These are phyloP conservation scores for Clitopilus hobsonii DNA, from an alignment of 768 basidiomycete species.

Conservation along the genomic window DNA sequence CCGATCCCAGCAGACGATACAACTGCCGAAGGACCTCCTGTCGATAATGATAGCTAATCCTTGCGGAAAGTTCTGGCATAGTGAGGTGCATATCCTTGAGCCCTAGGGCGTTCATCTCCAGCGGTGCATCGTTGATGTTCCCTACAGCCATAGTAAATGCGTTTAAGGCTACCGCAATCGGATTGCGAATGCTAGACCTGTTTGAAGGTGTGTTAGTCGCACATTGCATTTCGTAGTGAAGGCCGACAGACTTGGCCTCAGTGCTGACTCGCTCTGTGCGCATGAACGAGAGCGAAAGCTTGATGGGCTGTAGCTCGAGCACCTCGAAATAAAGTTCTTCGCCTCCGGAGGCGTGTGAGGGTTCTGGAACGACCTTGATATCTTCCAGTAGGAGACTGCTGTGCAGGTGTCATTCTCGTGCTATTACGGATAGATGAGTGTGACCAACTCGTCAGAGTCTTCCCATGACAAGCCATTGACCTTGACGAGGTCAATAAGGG, in stretches of 20 bases:
- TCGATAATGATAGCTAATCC: conserved; percentile 88
- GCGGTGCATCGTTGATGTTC: conserved; percentile 92
- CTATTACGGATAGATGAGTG: background rate
- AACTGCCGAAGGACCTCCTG: conserved; percentile 92
- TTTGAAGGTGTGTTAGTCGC: too few relatives aligned
- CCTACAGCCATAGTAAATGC: conserved; percentile 96
- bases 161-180: conserved; percentile 88
- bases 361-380: conserved; percentile 65
- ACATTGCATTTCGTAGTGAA: too few relatives aligned
- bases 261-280: conserved; percentile 90
- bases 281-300: conserved; percentile 93
- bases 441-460: conserved; percentile 68
- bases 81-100: conserved; percentile 93
- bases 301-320: conserved; percentile 91
- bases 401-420: background rate
- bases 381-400: conserved; percentile 69
- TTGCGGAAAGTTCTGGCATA: conserved; percentile 74
- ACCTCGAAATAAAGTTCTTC: conserved; percentile 93
- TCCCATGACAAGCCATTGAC: conserved; percentile 92
- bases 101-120: conserved; percentile 89
- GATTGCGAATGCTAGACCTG: conserved; percentile 80
- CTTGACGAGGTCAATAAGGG: conserved; percentile 87
- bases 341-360: conserved; percentile 58
- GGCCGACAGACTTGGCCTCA: conserved; percentile 63
- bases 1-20: conserved; percentile 96